Base-by-base conservation (phyloP, 306 rosid genomes). In the Benincasa hispida region DNA sequence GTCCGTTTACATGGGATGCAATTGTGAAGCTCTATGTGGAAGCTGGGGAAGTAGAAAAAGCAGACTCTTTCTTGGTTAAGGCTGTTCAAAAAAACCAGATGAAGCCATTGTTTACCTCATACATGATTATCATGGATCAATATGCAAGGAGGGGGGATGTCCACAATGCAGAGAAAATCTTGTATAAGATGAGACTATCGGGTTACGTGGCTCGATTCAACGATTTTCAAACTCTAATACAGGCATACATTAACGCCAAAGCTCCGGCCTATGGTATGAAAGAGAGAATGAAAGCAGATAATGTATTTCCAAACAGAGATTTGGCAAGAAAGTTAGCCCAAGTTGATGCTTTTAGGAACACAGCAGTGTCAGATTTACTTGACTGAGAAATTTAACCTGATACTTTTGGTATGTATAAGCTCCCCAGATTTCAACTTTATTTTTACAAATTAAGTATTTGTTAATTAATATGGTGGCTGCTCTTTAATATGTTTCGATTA, bases 31-130 rank as follows among this genome's bases (percentile, higher is more conserved):
- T 94, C 12, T 84, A 91, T 78, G 87, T 90, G 77, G 83, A 79
- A 65, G 81, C 89, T 1, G 97, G 96, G 54, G 92, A 91, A 85
- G 88, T 91, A 72, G 98, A 87, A 80, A 90, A 87, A 85, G 97
- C 97, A 1, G 95, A 87, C 34, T 84, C 89, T 42, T 19, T 91
- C 77, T 87, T 94, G 81, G 87, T 75, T 60, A 94, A 79, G 88
- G 94, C 89, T 19, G 9, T 79, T 47, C 83, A 80, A 58, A 87
- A 84, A 86, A 85, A n/a, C 82, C 79, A 17, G 63, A 50, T 63
- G 82, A 90, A 77, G 84, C 91, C 98, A 77, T 0, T 84, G 82
- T 84, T 83, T 54, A 72, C 56, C 66, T 78, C 93, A 37, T 91
- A 77, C 77, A 30, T 87, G 53, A 34, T 76, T 55, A 63, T 94